Conservation (phyloP, 495 filamentous ascomycete species). For the Tricharina praecox region DNA sequence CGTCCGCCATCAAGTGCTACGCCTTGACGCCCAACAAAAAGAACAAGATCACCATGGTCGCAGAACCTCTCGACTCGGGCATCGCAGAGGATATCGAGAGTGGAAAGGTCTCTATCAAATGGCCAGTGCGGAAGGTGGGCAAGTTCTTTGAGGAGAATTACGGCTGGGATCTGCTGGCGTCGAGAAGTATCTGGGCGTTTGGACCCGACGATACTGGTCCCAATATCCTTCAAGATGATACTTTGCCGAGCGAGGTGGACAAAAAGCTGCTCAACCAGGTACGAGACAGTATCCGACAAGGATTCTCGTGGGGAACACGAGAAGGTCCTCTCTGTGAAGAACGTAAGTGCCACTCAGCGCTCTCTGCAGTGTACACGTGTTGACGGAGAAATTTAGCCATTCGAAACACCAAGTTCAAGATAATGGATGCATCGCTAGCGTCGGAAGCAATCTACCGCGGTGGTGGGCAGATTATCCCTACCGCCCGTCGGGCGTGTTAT, state of each 20-base stretch:
- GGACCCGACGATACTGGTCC: slow-evolving; percentile 89
- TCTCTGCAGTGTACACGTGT: too few species aligned
- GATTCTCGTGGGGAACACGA: slow-evolving; percentile 86
- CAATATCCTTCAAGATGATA: slow-evolving; percentile 95
- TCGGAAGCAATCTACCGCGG: slow-evolving; percentile 83
- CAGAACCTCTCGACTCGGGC: slow-evolving; percentile 83
- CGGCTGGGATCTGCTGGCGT: slow-evolving; percentile 88
- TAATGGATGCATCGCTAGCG: slow-evolving; percentile 79
- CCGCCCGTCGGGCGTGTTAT: slow-evolving; percentile 77
- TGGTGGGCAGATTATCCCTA: slow-evolving; percentile 94
- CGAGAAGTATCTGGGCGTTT: slow-evolving; percentile 95
- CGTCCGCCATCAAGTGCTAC: slow-evolving; percentile 93
- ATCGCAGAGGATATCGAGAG: slow-evolving; percentile 92
- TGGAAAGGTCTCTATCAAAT: slow-evolving; percentile 76
- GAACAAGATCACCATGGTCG: slow-evolving; percentile 97
- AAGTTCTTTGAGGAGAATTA: slow-evolving; percentile 97
- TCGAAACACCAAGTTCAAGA: slow-evolving; percentile 84
- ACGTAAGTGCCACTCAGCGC: slow-evolving; percentile 41
- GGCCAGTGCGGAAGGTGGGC: slow-evolving; percentile 80
- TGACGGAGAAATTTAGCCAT: slow-evolving; percentile 42
- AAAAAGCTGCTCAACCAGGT: slow-evolving; percentile 76
- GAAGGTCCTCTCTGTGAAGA: slow-evolving; percentile 98
- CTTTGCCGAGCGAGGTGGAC: slow-evolving; percentile 74
- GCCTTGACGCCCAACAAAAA: slow-evolving; percentile 96
- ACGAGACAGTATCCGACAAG: slow-evolving; percentile 80